Evolutionary conservation across 2,329 filamentous ascomycete species (phyloP).

Genomic region (Fusarium subtropicale): DNA sequence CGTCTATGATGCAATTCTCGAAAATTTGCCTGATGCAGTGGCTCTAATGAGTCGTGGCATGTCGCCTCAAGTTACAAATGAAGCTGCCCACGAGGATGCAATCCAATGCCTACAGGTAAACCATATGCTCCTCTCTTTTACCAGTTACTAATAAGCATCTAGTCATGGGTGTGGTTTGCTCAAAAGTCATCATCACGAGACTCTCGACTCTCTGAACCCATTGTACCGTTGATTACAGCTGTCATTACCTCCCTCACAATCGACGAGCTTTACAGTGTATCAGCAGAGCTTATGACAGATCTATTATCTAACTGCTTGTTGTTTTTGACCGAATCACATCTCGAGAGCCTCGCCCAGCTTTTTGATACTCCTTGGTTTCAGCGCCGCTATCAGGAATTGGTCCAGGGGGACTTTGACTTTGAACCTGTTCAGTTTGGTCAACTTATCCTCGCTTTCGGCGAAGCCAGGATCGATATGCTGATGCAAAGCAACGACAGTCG

Average conservation of each 20-base stretch:
- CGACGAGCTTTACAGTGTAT: conserved; percentile 67
- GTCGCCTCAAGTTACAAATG: conserved; percentile 43
- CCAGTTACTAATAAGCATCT: conserved; percentile 13
- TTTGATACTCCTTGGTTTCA: conserved; percentile 71
- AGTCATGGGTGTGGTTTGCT: conserved; percentile 81
- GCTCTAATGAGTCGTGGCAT: conserved; percentile 56
- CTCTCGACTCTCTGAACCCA: conserved; percentile 66
- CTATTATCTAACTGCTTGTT: conserved; percentile 72
- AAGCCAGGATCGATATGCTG: conserved; percentile 71
- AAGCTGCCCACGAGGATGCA: conserved; percentile 63
- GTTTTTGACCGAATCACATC: conserved; percentile 71
- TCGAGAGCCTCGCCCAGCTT: conserved; percentile 66
- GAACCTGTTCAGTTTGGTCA: conserved; percentile 74
- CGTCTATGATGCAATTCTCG: conserved; percentile 55
- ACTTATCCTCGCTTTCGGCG: conserved; percentile 75
- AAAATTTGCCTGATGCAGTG: conserved; percentile 56
- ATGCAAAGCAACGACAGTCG: conserved; percentile 64
- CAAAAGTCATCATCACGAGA: conserved; percentile 71
- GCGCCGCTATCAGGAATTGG: conserved; percentile 64
- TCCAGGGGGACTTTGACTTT: conserved; percentile 71
- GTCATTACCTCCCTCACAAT: conserved; percentile 71
- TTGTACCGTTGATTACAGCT: conserved; percentile 69
- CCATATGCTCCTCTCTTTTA: background rate
- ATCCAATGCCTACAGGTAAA: conserved; percentile 69
- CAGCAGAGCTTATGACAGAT: conserved; percentile 74